phyloP scores from a whole-genome alignment of 352 stramenopile species.

The Labyrinthula sp. region DNA sequence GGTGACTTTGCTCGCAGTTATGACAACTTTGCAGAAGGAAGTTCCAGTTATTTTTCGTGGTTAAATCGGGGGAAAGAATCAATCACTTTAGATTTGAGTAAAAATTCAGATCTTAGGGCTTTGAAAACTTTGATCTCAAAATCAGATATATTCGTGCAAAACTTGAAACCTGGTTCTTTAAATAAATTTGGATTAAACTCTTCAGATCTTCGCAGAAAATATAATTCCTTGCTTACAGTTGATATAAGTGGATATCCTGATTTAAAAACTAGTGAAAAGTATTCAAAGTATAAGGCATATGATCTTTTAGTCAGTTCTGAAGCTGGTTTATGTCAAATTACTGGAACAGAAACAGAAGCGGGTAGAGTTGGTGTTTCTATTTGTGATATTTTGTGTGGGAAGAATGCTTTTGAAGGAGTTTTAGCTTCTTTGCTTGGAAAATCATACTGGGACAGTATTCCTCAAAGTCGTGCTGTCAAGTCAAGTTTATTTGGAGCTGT shows the following conservation, averaged over 20 bases:
- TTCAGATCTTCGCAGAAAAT: slow-evolving; percentile 4
- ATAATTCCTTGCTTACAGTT: slow-evolving; percentile 14
- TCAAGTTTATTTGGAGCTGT: slow-evolving; percentile 24
- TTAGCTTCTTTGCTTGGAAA: slow-evolving; percentile 1
- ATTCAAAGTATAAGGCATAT: slow-evolving; percentile 20
- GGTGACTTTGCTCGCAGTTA: slow-evolving; percentile 22
- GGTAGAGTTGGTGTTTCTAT: slow-evolving; percentile 23
- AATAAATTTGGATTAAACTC: slow-evolving; percentile 8
- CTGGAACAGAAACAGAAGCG: slow-evolving; percentile 7
- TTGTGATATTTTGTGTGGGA: slow-evolving; percentile 20
- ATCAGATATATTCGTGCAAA: slow-evolving; percentile 25
- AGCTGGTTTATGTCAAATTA: slow-evolving; percentile 21
- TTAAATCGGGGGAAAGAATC: slow-evolving; percentile 28
- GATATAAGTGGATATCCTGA: slow-evolving; percentile 21
- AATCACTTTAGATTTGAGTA: slow-evolving; percentile 13
- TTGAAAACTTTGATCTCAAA: slow-evolving; percentile 7
- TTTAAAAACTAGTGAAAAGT: slow-evolving; percentile 5
- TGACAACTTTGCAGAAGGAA: slow-evolving; percentile 8
- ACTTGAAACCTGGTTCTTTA: slow-evolving; percentile 12
- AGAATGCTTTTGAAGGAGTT: slow-evolving; percentile 17
- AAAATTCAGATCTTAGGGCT: background rate
- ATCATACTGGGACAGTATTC: too few relatives aligned
- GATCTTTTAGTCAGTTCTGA: slow-evolving; percentile 22
- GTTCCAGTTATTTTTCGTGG: slow-evolving; percentile 27
- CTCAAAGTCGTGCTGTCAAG: too few relatives aligned